Percentiles rank a stretch among this genome's conserved stretches.
Evolutionary conservation across 2,329 filamentous ascomycete species (phyloP).

Genomic region (Ascosphaera apis): DNA sequence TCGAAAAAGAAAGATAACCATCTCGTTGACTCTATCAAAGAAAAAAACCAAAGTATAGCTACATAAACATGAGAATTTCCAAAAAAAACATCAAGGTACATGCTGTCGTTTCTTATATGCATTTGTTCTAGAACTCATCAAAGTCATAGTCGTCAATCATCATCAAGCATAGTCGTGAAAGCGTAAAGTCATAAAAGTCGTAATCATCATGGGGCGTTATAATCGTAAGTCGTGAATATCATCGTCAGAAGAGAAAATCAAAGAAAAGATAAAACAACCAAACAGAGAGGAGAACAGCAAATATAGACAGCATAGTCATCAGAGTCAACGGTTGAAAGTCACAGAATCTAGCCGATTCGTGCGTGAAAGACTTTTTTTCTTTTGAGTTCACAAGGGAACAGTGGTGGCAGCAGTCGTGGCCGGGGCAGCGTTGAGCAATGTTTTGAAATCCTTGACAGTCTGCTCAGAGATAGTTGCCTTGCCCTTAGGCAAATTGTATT

Average conservation of each 20-base stretch:
- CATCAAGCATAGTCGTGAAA: neutral
- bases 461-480: conserved; percentile 5
- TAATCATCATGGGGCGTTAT: neutral
- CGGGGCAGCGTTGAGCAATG: conserved; percentile 16
- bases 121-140: conserved; percentile 1
- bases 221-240: neutral
- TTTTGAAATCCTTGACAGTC: conserved; percentile 24
- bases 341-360: neutral
- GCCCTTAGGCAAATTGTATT: neutral
- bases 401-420: conserved; percentile 8
- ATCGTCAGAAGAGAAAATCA: neutral
- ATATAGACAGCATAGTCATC: conserved; percentile 14
- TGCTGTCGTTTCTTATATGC: conserved; percentile 1
- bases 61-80: conserved; percentile 1
- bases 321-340: conserved; percentile 6
- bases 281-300: conserved; percentile 12
- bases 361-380: neutral
- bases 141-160: conserved; percentile 1
- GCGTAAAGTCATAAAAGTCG: neutral
- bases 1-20: neutral
- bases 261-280: conserved; percentile 7
- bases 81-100: conserved; percentile 1
- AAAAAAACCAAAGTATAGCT: conserved; percentile 1
- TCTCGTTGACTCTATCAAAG: conserved; percentile 1
- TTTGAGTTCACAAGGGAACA: conserved; percentile 9